Evolutionary conservation across 2,329 filamentous ascomycete genomes (phyloP).

Genomic region (Ascochyta koolunga): DNA sequence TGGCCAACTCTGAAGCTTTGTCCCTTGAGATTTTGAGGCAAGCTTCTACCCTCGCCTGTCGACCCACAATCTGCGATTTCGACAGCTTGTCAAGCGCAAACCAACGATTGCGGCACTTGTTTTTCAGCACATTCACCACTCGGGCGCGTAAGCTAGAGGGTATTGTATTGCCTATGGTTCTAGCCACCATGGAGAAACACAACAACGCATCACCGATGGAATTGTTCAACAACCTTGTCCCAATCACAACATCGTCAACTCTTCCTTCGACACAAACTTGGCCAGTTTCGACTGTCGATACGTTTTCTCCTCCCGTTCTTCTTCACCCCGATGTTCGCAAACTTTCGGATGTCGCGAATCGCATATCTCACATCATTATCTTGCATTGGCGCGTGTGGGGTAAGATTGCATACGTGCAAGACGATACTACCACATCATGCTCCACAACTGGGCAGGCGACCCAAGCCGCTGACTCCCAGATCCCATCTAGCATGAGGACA

Average conservation of each 20-base stretch:
- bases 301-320: conserved; percentile 22
- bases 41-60: conserved; percentile 44
- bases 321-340: conserved; percentile 33
- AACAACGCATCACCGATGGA: conserved; percentile 49
- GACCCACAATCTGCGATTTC: conserved; percentile 34
- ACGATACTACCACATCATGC: conserved; percentile 16
- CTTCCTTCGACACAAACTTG: conserved; percentile 11
- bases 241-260: conserved; percentile 20
- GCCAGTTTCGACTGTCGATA: conserved; percentile 33
- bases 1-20: conserved; percentile 50
- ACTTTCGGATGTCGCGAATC: conserved; percentile 72
- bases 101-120: conserved; percentile 41
- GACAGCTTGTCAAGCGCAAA: conserved; percentile 46
- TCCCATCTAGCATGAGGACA: conserved; percentile 4
- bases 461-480: not conserved
- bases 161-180: conserved; percentile 34
- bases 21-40: conserved; percentile 55
- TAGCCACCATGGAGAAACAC: conserved; percentile 38
- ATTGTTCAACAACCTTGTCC: conserved; percentile 52
- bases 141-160: conserved; percentile 41
- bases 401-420: conserved; percentile 68
- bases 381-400: conserved; percentile 92
- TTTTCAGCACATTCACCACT: conserved; percentile 39
- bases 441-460: not conserved
- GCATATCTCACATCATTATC: conserved; percentile 81